Percentiles rank a stretch among this genome's conserved stretches.
Evolutionary conservation across 2,329 filamentous ascomycete genomes (phyloP).

Genomic region (Coniosporium tulheliwenetii): DNA sequence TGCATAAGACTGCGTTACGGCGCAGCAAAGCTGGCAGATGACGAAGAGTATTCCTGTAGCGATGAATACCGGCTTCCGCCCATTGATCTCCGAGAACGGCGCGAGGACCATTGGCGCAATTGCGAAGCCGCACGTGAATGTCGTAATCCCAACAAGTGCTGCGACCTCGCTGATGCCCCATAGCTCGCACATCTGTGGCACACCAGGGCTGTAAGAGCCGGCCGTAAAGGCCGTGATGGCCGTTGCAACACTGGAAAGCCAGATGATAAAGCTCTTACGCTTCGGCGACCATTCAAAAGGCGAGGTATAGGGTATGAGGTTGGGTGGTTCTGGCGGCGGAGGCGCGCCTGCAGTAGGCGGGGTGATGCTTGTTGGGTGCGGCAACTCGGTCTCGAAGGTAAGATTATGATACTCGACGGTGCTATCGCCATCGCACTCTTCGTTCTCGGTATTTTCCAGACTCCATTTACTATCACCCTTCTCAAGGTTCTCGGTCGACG

Average conservation of each 20-base stretch:
- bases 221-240: constrained; percentile 66
- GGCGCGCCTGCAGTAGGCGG: constrained; percentile 15
- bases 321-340: constrained; percentile 41
- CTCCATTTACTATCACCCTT: no score
- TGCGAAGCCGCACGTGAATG: constrained; percentile 68
- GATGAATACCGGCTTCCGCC: constrained; percentile 69
- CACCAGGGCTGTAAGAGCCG: constrained; percentile 61
- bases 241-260: constrained; percentile 62
- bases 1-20: constrained; percentile 49
- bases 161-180: constrained; percentile 51
- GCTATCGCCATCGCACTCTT: constrained; percentile 13
- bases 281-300: constrained; percentile 58
- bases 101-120: constrained; percentile 77
- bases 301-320: constrained; percentile 49
- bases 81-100: constrained; percentile 78
- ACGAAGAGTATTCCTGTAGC: constrained; percentile 58
- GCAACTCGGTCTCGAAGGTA: constrained; percentile 44
- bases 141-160: constrained; percentile 60
- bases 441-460: no score
- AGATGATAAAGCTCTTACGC: constrained; percentile 56
- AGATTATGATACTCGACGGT: constrained; percentile 42
- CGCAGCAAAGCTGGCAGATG: constrained; percentile 56
- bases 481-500: no score
- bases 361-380: constrained; percentile 24
- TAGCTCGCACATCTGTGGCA: constrained; percentile 46